phyloP scores from a whole-genome alignment of 331 rosid species.

The Dryas integrifolia region DNA sequence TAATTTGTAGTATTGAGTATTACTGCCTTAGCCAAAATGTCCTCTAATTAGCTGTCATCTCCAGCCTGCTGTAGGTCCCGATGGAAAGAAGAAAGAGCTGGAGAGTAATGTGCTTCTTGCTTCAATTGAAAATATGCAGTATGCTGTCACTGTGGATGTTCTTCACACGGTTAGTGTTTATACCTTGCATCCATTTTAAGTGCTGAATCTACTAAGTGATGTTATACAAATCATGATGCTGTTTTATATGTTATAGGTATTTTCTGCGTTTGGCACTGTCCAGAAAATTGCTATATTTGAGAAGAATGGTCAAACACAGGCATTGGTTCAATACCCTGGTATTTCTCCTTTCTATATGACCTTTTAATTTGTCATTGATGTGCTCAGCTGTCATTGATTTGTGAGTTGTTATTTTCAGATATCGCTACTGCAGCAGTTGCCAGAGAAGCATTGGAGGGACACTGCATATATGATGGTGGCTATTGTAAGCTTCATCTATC shows the following conservation, averaged over 20 bases:
- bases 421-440: constrained; percentile 66
- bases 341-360: constrained; percentile 24
- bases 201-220: constrained; percentile 16
- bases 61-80: constrained; percentile 71
- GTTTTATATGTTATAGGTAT: constrained; percentile 48
- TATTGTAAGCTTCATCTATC: constrained; percentile 99
- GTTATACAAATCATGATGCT: constrained; percentile 14
- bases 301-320: constrained; percentile 88
- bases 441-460: constrained; percentile 89
- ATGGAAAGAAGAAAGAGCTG: constrained; percentile 66
- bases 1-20: constrained; percentile 19
- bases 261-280: constrained; percentile 69
- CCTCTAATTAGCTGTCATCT: constrained; percentile 32
- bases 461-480: constrained; percentile 99
- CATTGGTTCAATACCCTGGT: constrained; percentile 81
- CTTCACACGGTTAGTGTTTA: constrained; percentile 57
- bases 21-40: not conserved
- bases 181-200: not conserved
- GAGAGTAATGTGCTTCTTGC: constrained; percentile 88
- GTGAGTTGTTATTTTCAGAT: constrained; percentile 33
- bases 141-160: constrained; percentile 78
- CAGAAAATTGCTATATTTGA: constrained; percentile 86
- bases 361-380: not conserved
- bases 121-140: constrained; percentile 83
- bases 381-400: constrained; percentile 10